Percentiles rank a stretch among this genome's conserved stretches.
Conservation (phyloP, 129 eudicot species). For the Flaveria ramosissima region DNA sequence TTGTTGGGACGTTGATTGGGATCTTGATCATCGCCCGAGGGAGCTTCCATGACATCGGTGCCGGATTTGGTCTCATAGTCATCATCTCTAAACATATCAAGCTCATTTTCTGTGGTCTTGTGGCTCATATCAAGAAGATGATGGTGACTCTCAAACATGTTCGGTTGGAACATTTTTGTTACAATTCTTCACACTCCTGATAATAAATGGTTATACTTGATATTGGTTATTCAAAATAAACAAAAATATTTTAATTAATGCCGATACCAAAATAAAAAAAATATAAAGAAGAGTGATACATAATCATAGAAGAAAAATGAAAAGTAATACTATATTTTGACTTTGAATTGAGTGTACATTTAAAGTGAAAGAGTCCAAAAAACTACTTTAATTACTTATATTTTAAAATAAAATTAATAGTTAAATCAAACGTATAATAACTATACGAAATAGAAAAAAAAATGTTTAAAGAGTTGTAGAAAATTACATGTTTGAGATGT, state of each 20-base stretch:
- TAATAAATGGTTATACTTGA: constrained; percentile 10
- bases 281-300: background rate
- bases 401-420: background rate
- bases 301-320: background rate
- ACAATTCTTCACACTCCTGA: constrained; percentile 27
- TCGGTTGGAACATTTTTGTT: constrained; percentile 77
- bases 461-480: background rate
- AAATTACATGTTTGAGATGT: background rate
- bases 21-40: constrained; percentile 43
- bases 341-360: background rate
- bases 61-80: constrained; percentile 48
- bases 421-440: background rate
- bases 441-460: background rate
- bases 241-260: too few species aligned
- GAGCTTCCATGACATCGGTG: constrained; percentile 39
- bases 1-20: constrained; percentile 32
- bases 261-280: background rate
- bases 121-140: constrained; percentile 58
- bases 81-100: constrained; percentile 42
- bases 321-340: background rate
- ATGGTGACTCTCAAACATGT: constrained; percentile 84
- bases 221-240: background rate
- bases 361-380: constrained; percentile 9
- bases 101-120: constrained; percentile 51
- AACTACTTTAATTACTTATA: background rate